Conservation (phyloP, 2,329 filamentous ascomycete genomes). For the Mycogone perniciosa region DNA sequence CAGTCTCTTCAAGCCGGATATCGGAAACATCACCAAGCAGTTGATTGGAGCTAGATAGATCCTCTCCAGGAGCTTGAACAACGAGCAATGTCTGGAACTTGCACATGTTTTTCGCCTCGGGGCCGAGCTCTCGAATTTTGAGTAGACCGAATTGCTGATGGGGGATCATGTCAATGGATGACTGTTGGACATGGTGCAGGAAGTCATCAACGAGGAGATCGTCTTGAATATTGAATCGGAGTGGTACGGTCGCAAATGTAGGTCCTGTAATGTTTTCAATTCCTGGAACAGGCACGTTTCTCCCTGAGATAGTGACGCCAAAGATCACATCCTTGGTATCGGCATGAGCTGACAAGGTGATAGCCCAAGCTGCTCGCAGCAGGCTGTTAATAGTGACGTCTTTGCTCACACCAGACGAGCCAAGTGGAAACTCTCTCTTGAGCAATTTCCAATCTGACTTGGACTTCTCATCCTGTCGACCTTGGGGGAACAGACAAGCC, state of each 20-base stretch:
- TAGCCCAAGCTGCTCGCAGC: slow-evolving; percentile 16
- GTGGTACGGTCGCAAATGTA: slow-evolving; percentile 19
- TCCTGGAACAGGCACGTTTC: slow-evolving; percentile 15
- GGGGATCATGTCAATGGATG: background rate
- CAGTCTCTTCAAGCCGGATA: background rate
- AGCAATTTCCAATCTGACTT: background rate
- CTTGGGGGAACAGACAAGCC: background rate
- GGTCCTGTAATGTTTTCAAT: slow-evolving; percentile 19
- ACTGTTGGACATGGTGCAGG: background rate
- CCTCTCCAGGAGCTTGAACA: background rate
- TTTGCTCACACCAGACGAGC: background rate
- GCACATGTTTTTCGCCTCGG: background rate
- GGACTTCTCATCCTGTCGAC: background rate
- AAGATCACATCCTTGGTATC: slow-evolving; percentile 23
- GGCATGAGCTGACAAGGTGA: slow-evolving; percentile 31
- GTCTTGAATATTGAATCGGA: slow-evolving; percentile 1
- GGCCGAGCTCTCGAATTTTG: background rate
- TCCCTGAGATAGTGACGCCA: slow-evolving; percentile 13
- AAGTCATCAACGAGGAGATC: background rate
- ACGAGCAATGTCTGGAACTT: slow-evolving; percentile 3
- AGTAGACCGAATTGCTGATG: slow-evolving; percentile 8
- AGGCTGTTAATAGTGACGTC: background rate
- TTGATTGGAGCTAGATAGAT: background rate
- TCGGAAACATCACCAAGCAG: background rate
- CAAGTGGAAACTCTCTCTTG: background rate